Evolutionary conservation across 495 filamentous ascomycete genomes (phyloP).

Genomic region (Podospora appendiculata): DNA sequence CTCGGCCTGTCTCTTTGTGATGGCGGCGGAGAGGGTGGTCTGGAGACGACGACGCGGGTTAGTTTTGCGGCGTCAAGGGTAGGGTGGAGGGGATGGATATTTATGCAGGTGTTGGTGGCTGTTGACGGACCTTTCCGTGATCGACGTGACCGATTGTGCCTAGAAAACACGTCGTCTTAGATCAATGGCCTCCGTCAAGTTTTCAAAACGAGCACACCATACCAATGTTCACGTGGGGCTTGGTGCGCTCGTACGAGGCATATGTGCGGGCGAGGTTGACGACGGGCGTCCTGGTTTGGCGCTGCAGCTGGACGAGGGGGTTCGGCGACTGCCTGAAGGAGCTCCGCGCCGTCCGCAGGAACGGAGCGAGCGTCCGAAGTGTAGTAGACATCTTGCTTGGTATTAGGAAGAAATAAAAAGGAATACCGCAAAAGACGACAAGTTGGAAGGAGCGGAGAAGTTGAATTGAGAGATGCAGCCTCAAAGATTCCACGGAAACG

Average conservation of each 20-base stretch:
- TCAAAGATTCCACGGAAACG: neutral
- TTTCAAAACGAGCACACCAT: conserved; percentile 13
- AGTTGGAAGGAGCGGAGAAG: conserved; percentile 20
- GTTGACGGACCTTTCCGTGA: conserved; percentile 79
- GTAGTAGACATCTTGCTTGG: conserved; percentile 55
- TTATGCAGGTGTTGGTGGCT: conserved; percentile 10
- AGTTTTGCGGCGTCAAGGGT: conserved; percentile 15
- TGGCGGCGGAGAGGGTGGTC: conserved; percentile 96
- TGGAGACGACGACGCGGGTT: conserved; percentile 27
- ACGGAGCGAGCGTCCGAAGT: conserved; percentile 57
- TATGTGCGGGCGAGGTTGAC: conserved; percentile 63
- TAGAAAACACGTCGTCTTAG: conserved; percentile 23
- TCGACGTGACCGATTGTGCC: conserved; percentile 99
- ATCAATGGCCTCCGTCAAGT: neutral
- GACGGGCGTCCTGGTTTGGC: conserved; percentile 58
- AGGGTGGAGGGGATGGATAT: conserved; percentile 4
- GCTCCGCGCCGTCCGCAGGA: conserved; percentile 60
- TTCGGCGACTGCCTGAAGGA: conserved; percentile 57
- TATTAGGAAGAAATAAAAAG: conserved; percentile 5
- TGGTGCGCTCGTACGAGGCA: conserved; percentile 80
- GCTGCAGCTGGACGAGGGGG: conserved; percentile 51
- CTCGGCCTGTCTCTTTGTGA: conserved; percentile 91
- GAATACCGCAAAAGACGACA: conserved; percentile 12
- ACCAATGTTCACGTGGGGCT: conserved; percentile 98
- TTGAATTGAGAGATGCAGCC: conserved; percentile 5